Evolutionary conservation across 1,139 yeast genomes (phyloP).

Genomic region (Geotrichum candidum): DNA sequence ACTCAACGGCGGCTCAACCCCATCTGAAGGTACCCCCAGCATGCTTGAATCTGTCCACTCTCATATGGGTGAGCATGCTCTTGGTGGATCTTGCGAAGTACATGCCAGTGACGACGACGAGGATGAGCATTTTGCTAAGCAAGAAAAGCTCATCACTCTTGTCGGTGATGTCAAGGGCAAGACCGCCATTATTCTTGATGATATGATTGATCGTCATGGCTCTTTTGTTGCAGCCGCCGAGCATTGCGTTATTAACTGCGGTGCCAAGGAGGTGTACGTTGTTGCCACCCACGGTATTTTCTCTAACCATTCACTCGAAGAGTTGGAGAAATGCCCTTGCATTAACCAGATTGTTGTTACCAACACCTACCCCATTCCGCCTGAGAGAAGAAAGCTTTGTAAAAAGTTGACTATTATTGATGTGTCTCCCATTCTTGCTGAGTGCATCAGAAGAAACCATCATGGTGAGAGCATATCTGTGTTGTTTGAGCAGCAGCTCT

Average conservation of each 20-base stretch:
- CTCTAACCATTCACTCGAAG: conserved; percentile 78
- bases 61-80: conserved; percentile 39
- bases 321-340: conserved; percentile 67
- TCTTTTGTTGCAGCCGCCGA: conserved; percentile 97
- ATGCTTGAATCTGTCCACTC: conserved; percentile 16
- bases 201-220: conserved; percentile 92
- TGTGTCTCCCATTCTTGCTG: conserved; percentile 92
- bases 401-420: conserved; percentile 80
- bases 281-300: conserved; percentile 96
- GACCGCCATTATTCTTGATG: conserved; percentile 91
- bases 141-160: conserved; percentile 82
- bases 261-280: conserved; percentile 84
- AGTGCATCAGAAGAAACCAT: conserved; percentile 96
- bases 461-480: conserved; percentile 95
- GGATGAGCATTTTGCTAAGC: conserved; percentile 41
- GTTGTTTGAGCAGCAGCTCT: conserved; percentile 68
- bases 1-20: conserved; percentile 16
- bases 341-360: conserved; percentile 90
- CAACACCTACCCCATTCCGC: conserved; percentile 85
- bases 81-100: conserved; percentile 82
- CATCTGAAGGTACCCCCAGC: conserved; percentile 10
- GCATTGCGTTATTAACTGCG: conserved; percentile 89
- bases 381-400: conserved; percentile 50
- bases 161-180: conserved; percentile 93
- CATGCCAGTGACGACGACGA: conserved; percentile 66